Percentiles rank a stretch among this genome's conserved stretches.
Conservation (phyloP, 208 protist genomes). For the Naegleria fowleri region DNA sequence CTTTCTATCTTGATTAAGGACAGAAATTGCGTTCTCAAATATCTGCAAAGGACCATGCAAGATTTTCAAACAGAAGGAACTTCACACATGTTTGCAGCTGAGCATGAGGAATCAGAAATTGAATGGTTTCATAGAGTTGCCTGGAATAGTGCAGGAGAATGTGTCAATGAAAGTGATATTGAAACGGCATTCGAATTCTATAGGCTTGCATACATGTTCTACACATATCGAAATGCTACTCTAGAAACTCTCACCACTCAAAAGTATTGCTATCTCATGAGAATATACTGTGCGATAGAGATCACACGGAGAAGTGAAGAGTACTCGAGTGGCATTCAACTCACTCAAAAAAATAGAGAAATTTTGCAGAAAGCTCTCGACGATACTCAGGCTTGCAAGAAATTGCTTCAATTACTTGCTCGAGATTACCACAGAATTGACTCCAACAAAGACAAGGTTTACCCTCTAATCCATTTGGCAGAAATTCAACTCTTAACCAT, state of each 20-base stretch:
- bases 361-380: background rate
- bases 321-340: background rate
- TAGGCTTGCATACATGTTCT: background rate
- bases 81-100: background rate
- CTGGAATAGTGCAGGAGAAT: background rate
- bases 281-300: background rate
- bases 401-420: background rate
- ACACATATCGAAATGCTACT: background rate
- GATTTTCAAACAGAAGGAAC: background rate
- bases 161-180: background rate
- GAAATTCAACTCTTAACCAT: background rate
- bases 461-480: background rate
- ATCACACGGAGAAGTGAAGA: background rate
- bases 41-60: background rate
- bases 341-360: background rate
- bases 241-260: background rate
- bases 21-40: background rate
- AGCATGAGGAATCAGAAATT: background rate
- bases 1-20: background rate
- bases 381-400: background rate
- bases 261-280: background rate
- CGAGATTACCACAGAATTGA: background rate
- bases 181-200: background rate
- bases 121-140: conserved; percentile 17
- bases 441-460: background rate